Evolutionary conservation across 2,329 filamentous ascomycete species (phyloP), one percentile per base, ranked within the genome.

Genomic region (Xylariales sp.): DNA sequence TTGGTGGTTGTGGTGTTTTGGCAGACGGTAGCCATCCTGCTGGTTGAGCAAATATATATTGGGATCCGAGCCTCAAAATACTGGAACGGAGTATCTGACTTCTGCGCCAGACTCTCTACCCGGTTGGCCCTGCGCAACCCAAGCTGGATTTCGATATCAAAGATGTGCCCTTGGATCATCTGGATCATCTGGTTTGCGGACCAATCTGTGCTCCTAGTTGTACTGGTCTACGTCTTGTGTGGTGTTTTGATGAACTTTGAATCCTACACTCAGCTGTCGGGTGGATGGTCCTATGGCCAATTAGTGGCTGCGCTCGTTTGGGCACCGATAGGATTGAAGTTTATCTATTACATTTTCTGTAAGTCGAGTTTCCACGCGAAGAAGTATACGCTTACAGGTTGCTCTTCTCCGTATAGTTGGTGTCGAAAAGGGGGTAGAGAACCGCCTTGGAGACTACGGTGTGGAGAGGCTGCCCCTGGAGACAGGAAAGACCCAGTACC

Each of bases 211-310:
- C 55, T 58, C 3, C 9, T 49, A 7, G 8, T 34, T 5, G 36
- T 28, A 14, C 16, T 58, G 12, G 30, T 49, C 12, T 18, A 2
- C 8, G 12, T 7, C 12, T 49, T 23, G 3, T 28, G 2, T 9
- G 14, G n/a, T 1, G 8, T 36, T 48, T n/a, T 18, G 1, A 23
- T 58, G 14, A 5, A 48, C 16, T 58, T 57, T 23, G 4, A 43
- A n/a, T 6, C 6, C 12, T 6, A 34, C 7, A 45, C 18, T 45
- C n/a, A 9, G 23, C 23, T 54, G 16, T 7, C 49, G 8, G 59
- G 30, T 3, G 36, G 49, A 3, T 62, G 59, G 59, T 62, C 59
- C 34, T 55, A 62, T 53, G 59, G 59, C 18, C 59, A 62, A 34
- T 28, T 62, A 36, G 39, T 55, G 9, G 59, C 59, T 28, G 34